Percentiles rank a stretch among this genome's conserved stretches.
phyloP scores from a whole-genome alignment of 352 stramenopile genomes.

The Pythium phragmiticola region DNA sequence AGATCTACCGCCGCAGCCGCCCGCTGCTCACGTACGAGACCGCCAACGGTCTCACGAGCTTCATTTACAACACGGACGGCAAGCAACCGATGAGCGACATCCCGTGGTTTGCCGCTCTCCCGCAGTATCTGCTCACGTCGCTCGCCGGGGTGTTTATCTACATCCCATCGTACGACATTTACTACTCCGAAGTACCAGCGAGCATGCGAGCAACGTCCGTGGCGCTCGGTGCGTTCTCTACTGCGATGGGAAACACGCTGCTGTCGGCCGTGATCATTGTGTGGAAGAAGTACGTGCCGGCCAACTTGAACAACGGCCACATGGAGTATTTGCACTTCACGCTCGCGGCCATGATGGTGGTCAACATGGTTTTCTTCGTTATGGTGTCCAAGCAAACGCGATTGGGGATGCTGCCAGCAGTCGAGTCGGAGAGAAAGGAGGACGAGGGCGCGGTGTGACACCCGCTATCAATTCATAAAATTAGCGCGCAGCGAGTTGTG shows the following conservation, averaged over 20 bases:
- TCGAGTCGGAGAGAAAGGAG: background rate
- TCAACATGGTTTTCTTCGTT: constrained; percentile 56
- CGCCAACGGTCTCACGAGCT: background rate
- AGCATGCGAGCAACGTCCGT: constrained; percentile 28
- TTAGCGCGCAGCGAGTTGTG: no score
- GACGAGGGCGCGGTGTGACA: background rate
- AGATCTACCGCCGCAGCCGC: constrained; percentile 30
- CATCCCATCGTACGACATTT: constrained; percentile 31
- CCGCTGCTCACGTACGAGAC: constrained; percentile 11
- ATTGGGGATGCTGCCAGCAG: constrained; percentile 42
- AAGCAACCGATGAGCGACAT: constrained; percentile 31
- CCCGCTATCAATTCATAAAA: no score
- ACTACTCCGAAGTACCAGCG: constrained; percentile 29
- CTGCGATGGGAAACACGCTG: constrained; percentile 45
- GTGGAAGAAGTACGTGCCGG: constrained; percentile 39
- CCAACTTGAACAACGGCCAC: constrained; percentile 58
- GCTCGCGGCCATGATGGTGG: constrained; percentile 40
- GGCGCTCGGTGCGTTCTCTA: constrained; percentile 45
- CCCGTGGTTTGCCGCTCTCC: constrained; percentile 27
- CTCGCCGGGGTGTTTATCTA: constrained; percentile 30
- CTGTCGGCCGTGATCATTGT: constrained; percentile 48
- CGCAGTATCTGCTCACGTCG: constrained; percentile 27
- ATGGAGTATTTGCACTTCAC: constrained; percentile 77
- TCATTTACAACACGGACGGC: constrained; percentile 15
- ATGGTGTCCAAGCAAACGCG: constrained; percentile 55